Evolutionary conservation across 1,284 basidiomycete species (phyloP).

Genomic region (Trametes versicolor): DNA sequence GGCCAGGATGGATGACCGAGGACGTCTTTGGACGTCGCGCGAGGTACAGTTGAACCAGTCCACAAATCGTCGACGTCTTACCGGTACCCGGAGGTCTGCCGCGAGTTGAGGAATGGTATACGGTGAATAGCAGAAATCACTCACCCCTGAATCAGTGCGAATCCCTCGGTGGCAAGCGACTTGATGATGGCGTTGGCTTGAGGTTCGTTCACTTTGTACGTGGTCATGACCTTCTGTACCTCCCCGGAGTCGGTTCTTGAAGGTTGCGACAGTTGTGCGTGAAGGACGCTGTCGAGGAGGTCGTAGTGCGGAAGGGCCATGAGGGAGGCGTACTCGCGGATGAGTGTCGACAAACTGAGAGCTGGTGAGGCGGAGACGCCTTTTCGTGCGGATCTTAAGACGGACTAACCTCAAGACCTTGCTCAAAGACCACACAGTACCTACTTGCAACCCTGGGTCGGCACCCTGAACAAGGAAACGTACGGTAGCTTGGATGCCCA

Average conservation of each 20-base stretch:
- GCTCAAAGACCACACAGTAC: conserved; percentile 77
- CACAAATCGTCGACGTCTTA: conserved; percentile 98
- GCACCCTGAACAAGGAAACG: conserved; percentile 56
- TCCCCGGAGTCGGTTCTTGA: conserved; percentile 61
- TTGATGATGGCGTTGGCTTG: conserved; percentile 92
- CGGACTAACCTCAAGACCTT: conserved; percentile 83
- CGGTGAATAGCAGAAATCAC: conserved; percentile 38
- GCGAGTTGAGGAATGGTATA: not conserved
- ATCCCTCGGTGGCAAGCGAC: conserved; percentile 80
- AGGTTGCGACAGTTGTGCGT: conserved; percentile 65
- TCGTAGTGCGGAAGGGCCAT: conserved; percentile 88
- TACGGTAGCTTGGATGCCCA: conserved; percentile 60
- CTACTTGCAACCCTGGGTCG: conserved; percentile 70
- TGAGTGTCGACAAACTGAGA: conserved; percentile 85
- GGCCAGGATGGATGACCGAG: conserved; percentile 59
- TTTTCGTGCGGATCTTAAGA: not conserved
- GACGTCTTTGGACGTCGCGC: conserved; percentile 63
- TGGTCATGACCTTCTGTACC: conserved; percentile 73
- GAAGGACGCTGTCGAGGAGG: conserved; percentile 74
- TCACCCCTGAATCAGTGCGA: conserved; percentile 96
- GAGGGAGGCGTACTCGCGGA: conserved; percentile 93
- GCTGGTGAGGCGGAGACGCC: conserved; percentile 10
- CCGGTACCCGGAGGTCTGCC: conserved; percentile 95
- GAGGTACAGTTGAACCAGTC: conserved; percentile 89
- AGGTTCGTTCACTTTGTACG: conserved; percentile 89